These are phyloP conservation scores for Ceratobasidium sp. DNA, from an alignment of 1,284 basidiomycete species.

Conservation along the genomic window DNA sequence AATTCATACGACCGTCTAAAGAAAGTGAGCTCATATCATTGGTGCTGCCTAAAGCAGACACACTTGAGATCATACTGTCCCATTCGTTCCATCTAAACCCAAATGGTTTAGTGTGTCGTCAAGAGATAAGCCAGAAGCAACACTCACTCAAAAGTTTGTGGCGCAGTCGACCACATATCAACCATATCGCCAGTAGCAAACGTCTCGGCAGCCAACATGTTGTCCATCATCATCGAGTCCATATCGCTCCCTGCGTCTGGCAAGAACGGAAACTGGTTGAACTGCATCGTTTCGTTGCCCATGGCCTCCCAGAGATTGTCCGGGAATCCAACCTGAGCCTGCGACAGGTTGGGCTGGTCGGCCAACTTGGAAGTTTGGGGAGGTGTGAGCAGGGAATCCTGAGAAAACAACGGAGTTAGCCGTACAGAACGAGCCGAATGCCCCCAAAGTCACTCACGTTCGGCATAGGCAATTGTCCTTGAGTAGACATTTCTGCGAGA, in stretches of 20 bases:
- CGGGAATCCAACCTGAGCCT: slow-evolving; percentile 15
- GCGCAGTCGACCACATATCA: slow-evolving; percentile 36
- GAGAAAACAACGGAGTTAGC: slow-evolving; percentile 13
- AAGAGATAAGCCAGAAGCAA: neutral
- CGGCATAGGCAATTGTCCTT: slow-evolving; percentile 25
- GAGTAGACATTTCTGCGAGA: slow-evolving; percentile 21
- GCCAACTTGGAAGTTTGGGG: neutral
- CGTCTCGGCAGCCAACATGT: slow-evolving; percentile 25
- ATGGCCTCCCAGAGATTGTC: slow-evolving; percentile 33
- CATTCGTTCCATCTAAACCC: slow-evolving; percentile 27
- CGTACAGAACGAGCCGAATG: neutral
- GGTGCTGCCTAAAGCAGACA: slow-evolving; percentile 12
- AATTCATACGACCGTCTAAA: neutral
- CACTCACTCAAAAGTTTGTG: slow-evolving; percentile 33
- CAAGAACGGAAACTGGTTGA: slow-evolving; percentile 21
- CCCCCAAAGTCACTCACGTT: neutral
- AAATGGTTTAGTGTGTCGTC: neutral
- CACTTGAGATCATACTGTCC: slow-evolving; percentile 35
- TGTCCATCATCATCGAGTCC: slow-evolving; percentile 23
- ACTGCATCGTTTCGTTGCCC: slow-evolving; percentile 32
- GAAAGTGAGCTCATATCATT: slow-evolving; percentile 25
- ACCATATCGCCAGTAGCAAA: slow-evolving; percentile 33
- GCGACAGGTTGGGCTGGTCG: slow-evolving; percentile 6
- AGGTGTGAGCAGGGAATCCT: slow-evolving; percentile 21
- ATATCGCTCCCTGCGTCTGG: slow-evolving; percentile 1